Evolutionary conservation across 768 basidiomycete genomes (phyloP).

Genomic region (Neoboletus subvelutipes): DNA sequence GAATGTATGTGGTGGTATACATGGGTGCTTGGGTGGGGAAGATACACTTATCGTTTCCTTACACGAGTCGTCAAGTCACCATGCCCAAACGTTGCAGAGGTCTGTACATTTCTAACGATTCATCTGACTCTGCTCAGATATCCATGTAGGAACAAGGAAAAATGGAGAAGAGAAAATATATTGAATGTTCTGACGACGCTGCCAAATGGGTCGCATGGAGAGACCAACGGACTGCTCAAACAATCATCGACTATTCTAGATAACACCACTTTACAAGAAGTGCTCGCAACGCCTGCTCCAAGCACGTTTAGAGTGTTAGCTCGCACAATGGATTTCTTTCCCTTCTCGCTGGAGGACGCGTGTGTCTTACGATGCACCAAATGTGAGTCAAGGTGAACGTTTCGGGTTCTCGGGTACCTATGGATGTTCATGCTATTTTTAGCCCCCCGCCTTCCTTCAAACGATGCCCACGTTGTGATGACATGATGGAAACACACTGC

Average conservation of each 20-base stretch:
- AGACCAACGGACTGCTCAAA: background rate
- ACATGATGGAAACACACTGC: conserved; percentile 51
- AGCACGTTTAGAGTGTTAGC: conserved; percentile 45
- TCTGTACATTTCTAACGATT: conserved; percentile 6
- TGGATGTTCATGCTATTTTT: background rate
- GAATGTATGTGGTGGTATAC: conserved; percentile 8
- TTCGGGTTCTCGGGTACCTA: background rate
- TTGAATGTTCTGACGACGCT: conserved; percentile 2
- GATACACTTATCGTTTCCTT: conserved; percentile 23
- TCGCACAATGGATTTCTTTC: conserved; percentile 55
- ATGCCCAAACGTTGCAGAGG: conserved; percentile 22
- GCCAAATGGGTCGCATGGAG: background rate
- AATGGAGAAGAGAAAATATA: conserved; percentile 28
- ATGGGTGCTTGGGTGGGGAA: conserved; percentile 31
- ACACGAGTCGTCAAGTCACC: conserved; percentile 17
- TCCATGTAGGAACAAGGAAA: conserved; percentile 34
- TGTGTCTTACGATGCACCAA: conserved; percentile 49
- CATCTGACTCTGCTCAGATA: background rate
- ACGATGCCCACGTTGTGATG: conserved; percentile 52
- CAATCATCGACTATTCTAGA: background rate
- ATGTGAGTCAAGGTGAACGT: conserved; percentile 50
- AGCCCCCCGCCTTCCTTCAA: conserved; percentile 46
- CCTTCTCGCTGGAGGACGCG: conserved; percentile 47
- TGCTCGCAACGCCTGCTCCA: conserved; percentile 34
- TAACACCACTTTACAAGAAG: conserved; percentile 38